phyloP scores from a whole-genome alignment of 768 basidiomycete species.

The Calocybe gangraenosa region DNA sequence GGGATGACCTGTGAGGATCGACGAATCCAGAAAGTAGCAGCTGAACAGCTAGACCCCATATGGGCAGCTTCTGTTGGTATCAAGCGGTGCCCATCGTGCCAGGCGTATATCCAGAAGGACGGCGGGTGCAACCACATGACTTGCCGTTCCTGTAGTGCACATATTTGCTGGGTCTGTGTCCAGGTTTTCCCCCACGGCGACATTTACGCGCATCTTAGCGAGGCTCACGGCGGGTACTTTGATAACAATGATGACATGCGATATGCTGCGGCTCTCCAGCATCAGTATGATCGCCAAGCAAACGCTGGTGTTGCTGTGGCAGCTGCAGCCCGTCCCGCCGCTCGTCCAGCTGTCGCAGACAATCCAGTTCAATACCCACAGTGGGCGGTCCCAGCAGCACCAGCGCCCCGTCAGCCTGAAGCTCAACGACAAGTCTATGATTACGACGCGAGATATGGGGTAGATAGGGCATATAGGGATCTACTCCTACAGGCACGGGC shows the following conservation, averaged over 20 bases:
- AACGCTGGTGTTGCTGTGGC: too few species aligned
- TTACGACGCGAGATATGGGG: too few species aligned
- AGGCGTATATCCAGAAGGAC: conserved; percentile 29
- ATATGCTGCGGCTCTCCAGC: not conserved
- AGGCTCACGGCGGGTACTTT: not conserved
- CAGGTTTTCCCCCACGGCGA: not conserved
- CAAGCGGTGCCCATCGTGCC: conserved; percentile 32
- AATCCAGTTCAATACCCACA: too few species aligned
- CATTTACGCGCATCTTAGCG: not conserved
- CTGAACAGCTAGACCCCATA: conserved; percentile 33
- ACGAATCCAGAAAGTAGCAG: conserved; percentile 28
- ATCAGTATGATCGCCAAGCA: too few species aligned
- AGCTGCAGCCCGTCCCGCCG: too few species aligned
- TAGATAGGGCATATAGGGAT: too few species aligned
- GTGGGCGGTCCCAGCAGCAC: too few species aligned
- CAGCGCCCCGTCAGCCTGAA: too few species aligned
- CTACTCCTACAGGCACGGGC: too few species aligned
- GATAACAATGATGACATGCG: not conserved
- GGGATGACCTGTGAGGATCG: conserved; percentile 46
- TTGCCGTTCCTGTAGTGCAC: conserved; percentile 30
- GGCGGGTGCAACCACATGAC: conserved; percentile 38
- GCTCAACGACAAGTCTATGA: too few species aligned
- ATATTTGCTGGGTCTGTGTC: conserved; percentile 36
- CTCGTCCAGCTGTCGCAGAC: too few species aligned
- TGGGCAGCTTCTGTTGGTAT: conserved; percentile 31